Evolutionary conservation across 2,329 filamentous ascomycete genomes (phyloP), one percentile per base, ranked within the genome.

Genomic region (Cercospora nicotianae): DNA sequence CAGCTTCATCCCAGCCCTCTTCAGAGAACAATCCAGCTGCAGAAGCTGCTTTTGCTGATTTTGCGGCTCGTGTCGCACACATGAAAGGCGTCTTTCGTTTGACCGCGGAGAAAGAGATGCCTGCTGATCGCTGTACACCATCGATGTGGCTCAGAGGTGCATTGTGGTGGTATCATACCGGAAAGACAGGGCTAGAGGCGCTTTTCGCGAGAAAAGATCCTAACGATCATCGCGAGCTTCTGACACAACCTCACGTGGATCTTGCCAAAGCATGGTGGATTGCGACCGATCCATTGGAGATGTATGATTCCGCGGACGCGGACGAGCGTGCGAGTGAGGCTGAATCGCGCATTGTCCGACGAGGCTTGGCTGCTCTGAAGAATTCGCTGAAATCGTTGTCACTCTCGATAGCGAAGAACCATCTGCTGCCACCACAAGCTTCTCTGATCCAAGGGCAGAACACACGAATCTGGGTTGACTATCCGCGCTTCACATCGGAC

Each of bases 81-180:
- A 86, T 95, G 73, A 89, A 87, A 69, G 89, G 90, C 71, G 84
- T 95, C 2, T 96, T 96, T 76, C 85, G 88, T 42, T 80, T 94
- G 53, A 91, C 94, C 66, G 90, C 93, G 0, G 92, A 96, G 77
- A 86, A 89, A 33, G 83, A 90, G 31, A 89, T 87, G 70, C 88
- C 91, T 0, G 77, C 93, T 4, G 84, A 87, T 65, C 84, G 86
- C 31, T 90, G 87, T 61, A 82, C 87, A 0, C 84, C 90, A 0
- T 42, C 67, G 1, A 73, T 74, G 60, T 90, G 94, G 82, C 84
- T 90, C 9, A 86, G 91, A 67, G 90, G 89, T 26, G 89, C 88
- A 3, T 82, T 92, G 0, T 97, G 94, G 94, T 97, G 94, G 94
- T 96, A 97, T 75, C 77, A 96, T 57, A 90, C 88, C 72, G 94